Percentiles rank a stretch among this genome's conserved stretches.
phyloP scores from a whole-genome alignment of 768 basidiomycete species.

The Amanita pseudoporphyria region DNA sequence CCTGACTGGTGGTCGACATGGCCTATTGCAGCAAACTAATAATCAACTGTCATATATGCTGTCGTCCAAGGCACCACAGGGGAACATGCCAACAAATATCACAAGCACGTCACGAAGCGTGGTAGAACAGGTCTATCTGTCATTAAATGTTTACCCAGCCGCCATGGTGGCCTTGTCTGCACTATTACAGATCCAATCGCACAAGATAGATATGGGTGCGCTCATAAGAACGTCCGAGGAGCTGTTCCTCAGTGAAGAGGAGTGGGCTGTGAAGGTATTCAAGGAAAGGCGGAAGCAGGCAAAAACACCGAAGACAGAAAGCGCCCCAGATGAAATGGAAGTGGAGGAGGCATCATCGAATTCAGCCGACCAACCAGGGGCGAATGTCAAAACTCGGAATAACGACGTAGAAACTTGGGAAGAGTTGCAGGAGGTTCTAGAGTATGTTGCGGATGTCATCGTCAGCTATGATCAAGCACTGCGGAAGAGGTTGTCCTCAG shows the following conservation, averaged over 20 bases:
- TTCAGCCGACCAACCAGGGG: constrained; percentile 7
- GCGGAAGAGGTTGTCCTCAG: constrained; percentile 8
- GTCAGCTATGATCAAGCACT: constrained; percentile 29
- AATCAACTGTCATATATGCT: constrained; percentile 16
- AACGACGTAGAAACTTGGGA: constrained; percentile 30
- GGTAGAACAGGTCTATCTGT: constrained; percentile 26
- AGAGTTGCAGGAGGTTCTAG: constrained; percentile 46
- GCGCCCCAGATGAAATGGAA: constrained; percentile 10
- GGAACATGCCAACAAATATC: constrained; percentile 4
- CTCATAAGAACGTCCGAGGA: constrained; percentile 38
- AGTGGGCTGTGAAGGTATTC: constrained; percentile 38
- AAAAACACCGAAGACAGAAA: constrained; percentile 6
- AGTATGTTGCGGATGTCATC: constrained; percentile 46
- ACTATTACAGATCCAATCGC: constrained; percentile 30
- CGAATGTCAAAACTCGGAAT: constrained; percentile 8
- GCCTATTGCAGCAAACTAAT: constrained; percentile 33
- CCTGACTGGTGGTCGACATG: constrained; percentile 37
- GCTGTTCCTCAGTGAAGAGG: constrained; percentile 39
- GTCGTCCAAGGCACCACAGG: not conserved
- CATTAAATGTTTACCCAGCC: constrained; percentile 33
- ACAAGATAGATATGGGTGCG: constrained; percentile 46
- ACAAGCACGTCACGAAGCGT: constrained; percentile 16
- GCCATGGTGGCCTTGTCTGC: constrained; percentile 29
- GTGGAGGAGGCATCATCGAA: constrained; percentile 2
- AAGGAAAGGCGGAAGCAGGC: constrained; percentile 18